Evolutionary conservation across 2,329 filamentous ascomycete species (phyloP).

Genomic region (Phyllosticta ampelicida): DNA sequence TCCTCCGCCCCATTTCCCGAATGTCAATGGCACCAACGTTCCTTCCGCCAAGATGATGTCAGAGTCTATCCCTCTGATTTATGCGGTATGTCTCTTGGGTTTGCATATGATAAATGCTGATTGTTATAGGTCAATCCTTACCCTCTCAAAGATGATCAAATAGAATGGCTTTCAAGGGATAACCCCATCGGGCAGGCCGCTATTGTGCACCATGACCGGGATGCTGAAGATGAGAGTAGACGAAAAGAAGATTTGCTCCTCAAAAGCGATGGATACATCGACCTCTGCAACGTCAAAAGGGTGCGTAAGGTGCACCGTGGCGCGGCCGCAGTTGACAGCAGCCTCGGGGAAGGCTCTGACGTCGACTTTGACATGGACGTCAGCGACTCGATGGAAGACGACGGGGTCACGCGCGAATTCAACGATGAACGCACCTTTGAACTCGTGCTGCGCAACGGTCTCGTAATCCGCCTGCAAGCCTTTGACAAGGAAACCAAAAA

Average conservation of each 20-base stretch:
- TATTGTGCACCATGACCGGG: constrained; percentile 42
- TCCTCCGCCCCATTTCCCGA: constrained; percentile 44
- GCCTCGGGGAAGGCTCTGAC: constrained; percentile 41
- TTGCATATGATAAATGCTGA: neutral
- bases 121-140: constrained; percentile 43
- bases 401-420: constrained; percentile 42
- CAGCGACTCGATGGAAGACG: constrained; percentile 37
- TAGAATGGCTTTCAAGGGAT: constrained; percentile 45
- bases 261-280: constrained; percentile 53
- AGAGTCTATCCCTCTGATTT: constrained; percentile 49
- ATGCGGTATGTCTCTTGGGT: constrained; percentile 28
- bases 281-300: constrained; percentile 46
- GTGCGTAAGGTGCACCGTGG: constrained; percentile 46
- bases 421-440: constrained; percentile 51
- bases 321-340: constrained; percentile 42
- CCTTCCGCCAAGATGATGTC: constrained; percentile 46
- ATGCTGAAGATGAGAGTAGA: constrained; percentile 48
- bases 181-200: constrained; percentile 31
- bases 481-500: constrained; percentile 47
- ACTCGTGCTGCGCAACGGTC: constrained; percentile 48
- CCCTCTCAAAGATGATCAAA: constrained; percentile 40
- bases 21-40: constrained; percentile 33
- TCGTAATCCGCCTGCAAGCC: constrained; percentile 47
- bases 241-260: constrained; percentile 48
- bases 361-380: constrained; percentile 45